A percentile compares a stretch with the other conserved stretches of the same genome.
These are phyloP conservation scores for Backusella australiensis DNA, from an alignment of 192 early-diverging fungal species.

Conservation along the genomic window DNA sequence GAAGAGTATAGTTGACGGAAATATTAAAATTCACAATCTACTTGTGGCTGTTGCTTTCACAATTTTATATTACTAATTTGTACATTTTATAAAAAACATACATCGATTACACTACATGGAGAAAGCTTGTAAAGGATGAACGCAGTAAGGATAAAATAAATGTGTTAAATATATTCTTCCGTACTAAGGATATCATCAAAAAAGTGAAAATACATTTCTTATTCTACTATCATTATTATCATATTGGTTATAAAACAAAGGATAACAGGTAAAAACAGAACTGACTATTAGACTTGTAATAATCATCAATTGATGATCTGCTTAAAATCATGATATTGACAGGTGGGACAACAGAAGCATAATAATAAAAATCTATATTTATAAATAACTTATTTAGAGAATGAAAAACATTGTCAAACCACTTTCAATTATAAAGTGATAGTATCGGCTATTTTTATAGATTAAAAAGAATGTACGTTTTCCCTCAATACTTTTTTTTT, in stretches of 20 bases:
- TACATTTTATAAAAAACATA: background rate
- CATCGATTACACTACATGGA: background rate
- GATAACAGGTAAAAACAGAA: background rate
- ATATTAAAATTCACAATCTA: background rate
- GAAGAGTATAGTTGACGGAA: background rate
- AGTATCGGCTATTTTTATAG: background rate
- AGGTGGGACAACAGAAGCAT: background rate
- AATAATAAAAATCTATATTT: background rate
- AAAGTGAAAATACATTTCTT: too few relatives aligned
- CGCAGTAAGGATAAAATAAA: background rate
- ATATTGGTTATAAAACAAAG: background rate
- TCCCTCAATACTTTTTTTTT: background rate
- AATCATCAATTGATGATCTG: background rate
- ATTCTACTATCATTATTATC: too few relatives aligned
- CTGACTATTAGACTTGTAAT: background rate
- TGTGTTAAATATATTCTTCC: background rate
- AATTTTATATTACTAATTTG: background rate
- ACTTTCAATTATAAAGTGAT: background rate
- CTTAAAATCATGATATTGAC: background rate
- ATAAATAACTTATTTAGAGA: background rate
- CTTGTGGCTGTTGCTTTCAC: background rate
- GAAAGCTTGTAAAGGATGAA: background rate
- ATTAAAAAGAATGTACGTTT: background rate
- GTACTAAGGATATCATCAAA: too few relatives aligned
- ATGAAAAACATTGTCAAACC: background rate